Evolutionary conservation across 257 asterid genomes (phyloP).

Genomic region (Agastache rugosa): DNA sequence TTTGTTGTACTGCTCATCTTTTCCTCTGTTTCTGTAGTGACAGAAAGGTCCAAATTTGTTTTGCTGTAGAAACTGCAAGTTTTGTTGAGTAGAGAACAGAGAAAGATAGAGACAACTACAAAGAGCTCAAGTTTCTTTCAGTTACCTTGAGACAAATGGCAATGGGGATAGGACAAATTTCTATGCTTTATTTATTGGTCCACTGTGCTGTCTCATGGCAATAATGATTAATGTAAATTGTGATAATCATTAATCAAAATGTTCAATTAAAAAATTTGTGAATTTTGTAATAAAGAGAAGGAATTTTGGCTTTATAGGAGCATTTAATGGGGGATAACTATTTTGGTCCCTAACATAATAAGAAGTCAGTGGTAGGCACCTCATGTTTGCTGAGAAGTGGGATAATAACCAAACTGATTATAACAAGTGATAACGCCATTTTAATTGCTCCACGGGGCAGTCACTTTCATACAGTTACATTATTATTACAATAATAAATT

Average conservation of each 20-base stretch:
- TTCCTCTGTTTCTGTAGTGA: conserved; percentile 32
- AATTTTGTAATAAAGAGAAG: conserved; percentile 6
- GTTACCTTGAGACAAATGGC: conserved; percentile 42
- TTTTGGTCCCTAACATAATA: conserved; percentile 45
- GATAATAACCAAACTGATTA: conserved; percentile 44
- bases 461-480: conserved; percentile 44
- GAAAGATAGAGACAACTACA: conserved; percentile 30
- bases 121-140: conserved; percentile 31
- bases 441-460: conserved; percentile 30
- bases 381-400: conserved; percentile 40
- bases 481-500: neutral
- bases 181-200: conserved; percentile 25
- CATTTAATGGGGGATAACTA: conserved; percentile 33
- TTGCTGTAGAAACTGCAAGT: neutral
- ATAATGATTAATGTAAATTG: neutral
- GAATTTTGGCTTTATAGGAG: conserved; percentile 19
- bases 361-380: conserved; percentile 42
- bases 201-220: conserved; percentile 35
- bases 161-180: conserved; percentile 39
- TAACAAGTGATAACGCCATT: conserved; percentile 17
- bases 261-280: neutral
- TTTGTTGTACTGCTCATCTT: conserved; percentile 46
- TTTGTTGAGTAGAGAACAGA: conserved; percentile 18
- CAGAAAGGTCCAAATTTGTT: conserved; percentile 36
- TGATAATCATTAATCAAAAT: neutral